Conservation (phyloP, 2,329 filamentous ascomycete species). For the Sclerotinia nivalis region DNA sequence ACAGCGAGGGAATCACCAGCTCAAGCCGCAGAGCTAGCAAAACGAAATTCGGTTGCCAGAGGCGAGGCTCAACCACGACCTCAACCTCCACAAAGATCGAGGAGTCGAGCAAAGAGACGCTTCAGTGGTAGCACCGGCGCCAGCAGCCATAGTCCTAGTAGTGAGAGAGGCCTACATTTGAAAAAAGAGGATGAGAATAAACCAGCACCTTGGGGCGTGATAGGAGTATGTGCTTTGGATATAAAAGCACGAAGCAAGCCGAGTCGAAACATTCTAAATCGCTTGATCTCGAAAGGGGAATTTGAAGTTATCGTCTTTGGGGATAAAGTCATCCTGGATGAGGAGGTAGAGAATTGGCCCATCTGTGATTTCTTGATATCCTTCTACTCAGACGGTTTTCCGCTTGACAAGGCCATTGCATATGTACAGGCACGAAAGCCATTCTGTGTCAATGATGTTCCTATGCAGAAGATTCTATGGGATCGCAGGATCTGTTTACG, state of each 20-base stretch:
- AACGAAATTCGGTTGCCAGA: conserved; percentile 38
- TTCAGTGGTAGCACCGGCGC: conserved; percentile 81
- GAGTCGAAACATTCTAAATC: conserved; percentile 91
- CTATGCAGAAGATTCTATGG: conserved; percentile 97
- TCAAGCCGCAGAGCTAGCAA: conserved; percentile 39
- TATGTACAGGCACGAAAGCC: conserved; percentile 92
- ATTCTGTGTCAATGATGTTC: conserved; percentile 95
- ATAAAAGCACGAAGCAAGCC: conserved; percentile 96
- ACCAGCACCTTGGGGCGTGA: conserved; percentile 63
- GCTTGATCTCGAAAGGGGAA: conserved; percentile 84
- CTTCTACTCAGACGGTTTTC: conserved; percentile 98
- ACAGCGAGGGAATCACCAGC: conserved; percentile 41
- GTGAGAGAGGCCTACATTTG: conserved; percentile 58
- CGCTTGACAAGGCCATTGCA: conserved; percentile 92
- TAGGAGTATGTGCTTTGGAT: conserved; percentile 94
- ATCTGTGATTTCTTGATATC: conserved; percentile 92
- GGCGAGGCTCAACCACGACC: conserved; percentile 40
- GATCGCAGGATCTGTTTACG: conserved; percentile 86
- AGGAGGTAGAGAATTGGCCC: conserved; percentile 95
- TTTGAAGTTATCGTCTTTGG: conserved; percentile 98
- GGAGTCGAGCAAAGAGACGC: conserved; percentile 70
- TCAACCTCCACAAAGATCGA: conserved; percentile 56
- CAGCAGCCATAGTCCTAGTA: conserved; percentile 78
- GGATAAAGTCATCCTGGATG: conserved; percentile 97
- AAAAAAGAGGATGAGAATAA: conserved; percentile 62